Evolutionary conservation across 495 filamentous ascomycete species (phyloP), one percentile per base, ranked within the genome.

Genomic region (Penicillium dipodomyicola): DNA sequence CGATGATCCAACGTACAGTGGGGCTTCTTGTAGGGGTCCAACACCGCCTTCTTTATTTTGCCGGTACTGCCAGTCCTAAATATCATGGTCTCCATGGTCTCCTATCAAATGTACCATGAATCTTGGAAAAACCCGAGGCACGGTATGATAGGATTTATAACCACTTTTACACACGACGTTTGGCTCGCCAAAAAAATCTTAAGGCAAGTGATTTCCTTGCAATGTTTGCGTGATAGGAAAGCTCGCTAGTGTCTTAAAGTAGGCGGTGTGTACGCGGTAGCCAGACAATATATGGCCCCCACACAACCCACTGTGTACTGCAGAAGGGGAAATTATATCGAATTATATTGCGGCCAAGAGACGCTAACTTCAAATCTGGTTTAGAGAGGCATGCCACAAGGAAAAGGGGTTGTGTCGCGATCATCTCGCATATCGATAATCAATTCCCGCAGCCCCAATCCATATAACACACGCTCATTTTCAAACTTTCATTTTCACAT

Each of bases 401-500:
- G 45, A 32, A 48, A 48, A 32, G 32, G 45, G 45, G 45, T n/a
- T 33, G 45, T 48, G 10, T 17, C 15, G 25, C 25, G 44, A 48
- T 33, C 29, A 25, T 19, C n/a, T 48, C 45, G 19, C 8, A 7
- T 27, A 27, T 17, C 45, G 45, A 48, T 33, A 48, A 48, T 48
- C 45, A 32, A 48, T 48, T 48, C 27, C 45, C 45, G 45, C 27
- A 48, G 9, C 27, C 15, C 17, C 29, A 48, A 20, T 32, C 15
- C 45, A 48, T 46, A 46, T 29, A 46, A 17, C 43, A 47, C 45
- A 48, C 45, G 27, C 45, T 48, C 45, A 30, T 48, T 48, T 48
- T 48, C 29, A 32, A 30, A 20, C 45, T 11, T 17, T 48, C 45
- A 9, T 48, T 48, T 48, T 32, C 45, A 32, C 11, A 20, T 48